Base-by-base conservation (phyloP, 2,329 filamentous ascomycete species). In the Fusarium newnesense region DNA sequence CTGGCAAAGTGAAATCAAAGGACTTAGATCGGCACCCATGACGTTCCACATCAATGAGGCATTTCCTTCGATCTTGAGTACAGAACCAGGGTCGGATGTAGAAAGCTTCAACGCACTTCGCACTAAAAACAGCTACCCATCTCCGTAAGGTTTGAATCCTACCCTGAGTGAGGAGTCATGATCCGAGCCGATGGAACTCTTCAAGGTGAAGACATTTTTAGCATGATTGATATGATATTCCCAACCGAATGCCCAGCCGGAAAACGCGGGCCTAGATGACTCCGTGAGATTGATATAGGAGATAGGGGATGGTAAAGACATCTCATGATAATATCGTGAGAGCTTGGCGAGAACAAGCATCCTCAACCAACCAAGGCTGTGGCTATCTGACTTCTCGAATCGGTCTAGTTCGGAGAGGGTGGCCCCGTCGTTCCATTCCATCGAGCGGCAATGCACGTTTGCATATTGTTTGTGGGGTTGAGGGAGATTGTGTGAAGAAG, bases 371-470 rank as follows among this genome's bases (percentile, higher is more conserved):
- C 65, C 65, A 66, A 65, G 56, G 37, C 36, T 39, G 28, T 57
- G n/a, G 19, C 32, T 44, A 46, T 32, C 43, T 43, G 24, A 43
- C 43, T 64, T 15, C 62, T 56, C 32, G 30, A 67, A 50, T 36
- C 49, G 40, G 67, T 47, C 44, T 74, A 59, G 67, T 52, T 53
- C 40, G 19, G 44, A 60, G 34, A 70, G 56, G 37, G 67, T 59
- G 47, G 37, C 70, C 61, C 58, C 54, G 57, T 62, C 69, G 60
- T 66, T 73, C 59, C 63, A 74, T 43, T 58, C 67, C 60, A 72
- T 36, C 28, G 30, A 62, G 60, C 71, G 72, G 60, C 67, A 72
- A 74, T 74, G 71, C 60, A 74, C 36, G 58, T 61, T 64, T 73
- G 67, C 66, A 71, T 60, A 36, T 60, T 58, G 26, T 68, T 53